Base-by-base conservation (phyloP, 2,329 filamentous ascomycete genomes). In the Botryotinia convoluta region DNA sequence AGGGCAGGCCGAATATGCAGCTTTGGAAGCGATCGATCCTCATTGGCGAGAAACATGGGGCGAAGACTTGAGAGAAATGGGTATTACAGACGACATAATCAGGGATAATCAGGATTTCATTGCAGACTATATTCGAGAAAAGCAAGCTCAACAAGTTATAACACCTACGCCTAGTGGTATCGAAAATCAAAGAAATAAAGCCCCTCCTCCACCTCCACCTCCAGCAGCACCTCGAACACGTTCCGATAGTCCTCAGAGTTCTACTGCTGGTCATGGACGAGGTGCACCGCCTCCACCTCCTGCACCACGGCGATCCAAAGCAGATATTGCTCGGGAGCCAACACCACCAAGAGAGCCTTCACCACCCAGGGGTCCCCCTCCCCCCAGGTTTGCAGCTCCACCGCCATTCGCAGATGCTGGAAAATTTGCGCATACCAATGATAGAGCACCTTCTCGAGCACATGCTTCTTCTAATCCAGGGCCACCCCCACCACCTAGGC, bases 351-450 rank as follows among this genome's bases (percentile, higher is more conserved):
- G 90, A 79, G 91, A 93, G 74, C 88, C 91, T 22, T 90, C 91
- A 22, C 93, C 93, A 20, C 89, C 91, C 29, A 79, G 81, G 73
- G 82, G 83, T 39, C 87, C 87, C 16, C 88, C 90, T 35, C 88
- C 91, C 69, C 89, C 89, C 14, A 88, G 87, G 78, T 98, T 97
- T 84, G 88, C 90, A 76, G 95, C 93, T 14, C 96, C 96, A 63
- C 96, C 96, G 48, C 93, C 95, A 3, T 84, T 98, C 74, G 90
- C 93, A 72, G 95, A 97, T 82, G 96, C 96, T 73, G 96, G 96
- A 54, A 97, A 93, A 82, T 96, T 90, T 80, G 94, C 92, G 5
- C 86, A 91, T 75, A 82, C 85, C 44, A 84, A 85, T 73, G 82
- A 82, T 37, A 85, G 83, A 73, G 77, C 85, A 32, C 80, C 84